phyloP scores from a whole-genome alignment of 2,329 filamentous ascomycete genomes.

The Colletotrichum paranaense region DNA sequence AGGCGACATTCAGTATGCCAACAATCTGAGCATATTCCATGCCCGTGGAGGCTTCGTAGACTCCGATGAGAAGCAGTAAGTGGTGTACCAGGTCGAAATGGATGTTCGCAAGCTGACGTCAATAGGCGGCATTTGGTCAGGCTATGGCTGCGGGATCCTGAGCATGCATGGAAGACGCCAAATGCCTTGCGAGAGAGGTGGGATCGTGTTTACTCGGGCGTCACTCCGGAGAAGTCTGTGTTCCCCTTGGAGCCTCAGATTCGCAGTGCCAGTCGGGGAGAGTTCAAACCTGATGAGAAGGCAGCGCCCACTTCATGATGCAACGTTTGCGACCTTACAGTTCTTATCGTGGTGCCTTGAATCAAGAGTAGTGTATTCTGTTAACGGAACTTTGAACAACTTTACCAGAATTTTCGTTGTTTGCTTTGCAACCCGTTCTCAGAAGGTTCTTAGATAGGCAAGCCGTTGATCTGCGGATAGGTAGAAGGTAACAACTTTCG shows the following conservation, averaged over 20 bases:
- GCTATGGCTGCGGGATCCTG: slow-evolving; percentile 61
- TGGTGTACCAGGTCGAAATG: slow-evolving; percentile 1
- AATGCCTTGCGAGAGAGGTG: slow-evolving; percentile 57
- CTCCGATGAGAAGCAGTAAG: slow-evolving; percentile 55
- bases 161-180: slow-evolving; percentile 61
- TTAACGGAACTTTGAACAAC: background rate
- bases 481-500: too few species aligned
- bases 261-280: slow-evolving; percentile 39
- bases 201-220: slow-evolving; percentile 63
- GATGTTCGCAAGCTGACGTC: slow-evolving; percentile 39
- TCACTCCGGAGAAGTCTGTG: slow-evolving; percentile 62
- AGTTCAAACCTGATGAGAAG: slow-evolving; percentile 16
- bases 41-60: slow-evolving; percentile 61
- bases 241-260: slow-evolving; percentile 65
- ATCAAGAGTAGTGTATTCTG: background rate
- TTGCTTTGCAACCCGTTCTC: too few species aligned
- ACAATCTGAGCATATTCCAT: slow-evolving; percentile 66
- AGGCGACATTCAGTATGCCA: slow-evolving; percentile 66
- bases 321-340: background rate
- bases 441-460: too few species aligned
- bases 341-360: background rate
- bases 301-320: background rate
- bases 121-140: slow-evolving; percentile 59
- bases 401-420: too few species aligned
- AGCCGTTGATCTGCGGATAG: too few species aligned